Percentiles rank a stretch among this genome's conserved stretches.
phyloP scores from a whole-genome alignment of 73 alveolate species.

The Symbiodinium pilosum region DNA sequence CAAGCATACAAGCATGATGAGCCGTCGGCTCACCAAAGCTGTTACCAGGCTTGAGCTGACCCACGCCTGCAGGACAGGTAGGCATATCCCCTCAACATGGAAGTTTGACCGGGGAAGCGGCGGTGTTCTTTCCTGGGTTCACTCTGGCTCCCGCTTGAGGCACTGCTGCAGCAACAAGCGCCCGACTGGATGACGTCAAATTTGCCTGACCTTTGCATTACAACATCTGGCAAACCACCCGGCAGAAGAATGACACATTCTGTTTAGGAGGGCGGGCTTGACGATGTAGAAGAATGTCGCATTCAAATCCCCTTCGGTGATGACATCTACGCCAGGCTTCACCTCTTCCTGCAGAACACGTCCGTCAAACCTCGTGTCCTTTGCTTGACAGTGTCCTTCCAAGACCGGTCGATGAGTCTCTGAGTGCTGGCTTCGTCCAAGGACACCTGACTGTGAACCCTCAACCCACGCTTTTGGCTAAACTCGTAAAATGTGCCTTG shows the following conservation, averaged over 20 bases:
- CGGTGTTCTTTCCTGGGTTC: conserved; percentile 1
- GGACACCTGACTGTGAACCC: conserved; percentile 21
- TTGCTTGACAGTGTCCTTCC: conserved; percentile 34
- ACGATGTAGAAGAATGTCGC: conserved; percentile 72
- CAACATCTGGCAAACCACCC: not conserved
- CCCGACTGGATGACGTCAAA: conserved; percentile 62
- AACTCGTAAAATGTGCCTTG: too few relatives aligned
- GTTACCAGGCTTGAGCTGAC: conserved; percentile 71
- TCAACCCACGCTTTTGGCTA: too few relatives aligned
- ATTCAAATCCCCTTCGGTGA: conserved; percentile 76
- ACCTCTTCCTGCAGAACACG: conserved; percentile 35
- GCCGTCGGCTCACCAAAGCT: conserved; percentile 47
- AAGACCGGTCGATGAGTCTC: conserved; percentile 46
- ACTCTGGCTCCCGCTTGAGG: not conserved
- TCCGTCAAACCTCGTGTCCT: not conserved
- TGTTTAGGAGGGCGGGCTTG: conserved; percentile 14
- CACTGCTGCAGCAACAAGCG: not conserved
- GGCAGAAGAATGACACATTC: not conserved
- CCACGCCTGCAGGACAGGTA: conserved; percentile 26
- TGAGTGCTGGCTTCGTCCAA: conserved; percentile 43
- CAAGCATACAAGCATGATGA: not conserved
- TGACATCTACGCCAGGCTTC: conserved; percentile 59
- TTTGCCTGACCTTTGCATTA: conserved; percentile 35
- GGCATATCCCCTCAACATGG: not conserved
- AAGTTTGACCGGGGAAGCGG: not conserved